phyloP scores from a whole-genome alignment of 1,139 yeast species.

The Saccharomyces hybrid region DNA sequence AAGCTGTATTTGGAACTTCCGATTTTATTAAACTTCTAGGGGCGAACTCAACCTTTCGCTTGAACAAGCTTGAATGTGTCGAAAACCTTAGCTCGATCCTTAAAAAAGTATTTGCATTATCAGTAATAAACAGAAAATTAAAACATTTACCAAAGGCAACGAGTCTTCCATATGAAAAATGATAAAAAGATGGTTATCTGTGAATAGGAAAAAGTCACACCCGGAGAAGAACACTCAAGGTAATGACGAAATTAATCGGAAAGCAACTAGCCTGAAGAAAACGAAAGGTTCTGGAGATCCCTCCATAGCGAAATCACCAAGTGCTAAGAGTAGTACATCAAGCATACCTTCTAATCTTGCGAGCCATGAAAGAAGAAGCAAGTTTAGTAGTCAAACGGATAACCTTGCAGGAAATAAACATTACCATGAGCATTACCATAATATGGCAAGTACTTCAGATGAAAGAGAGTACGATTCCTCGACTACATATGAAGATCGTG shows the following conservation, averaged over 20 bases:
- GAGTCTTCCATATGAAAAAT: slow-evolving; percentile 2
- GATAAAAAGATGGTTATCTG: slow-evolving; percentile 14
- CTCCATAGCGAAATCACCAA: not conserved
- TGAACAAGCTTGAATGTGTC: not conserved
- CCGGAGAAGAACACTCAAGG: not conserved
- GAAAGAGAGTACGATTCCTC: not conserved
- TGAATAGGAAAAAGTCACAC: slow-evolving; percentile 5
- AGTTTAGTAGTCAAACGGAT: not conserved
- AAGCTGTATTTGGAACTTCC: not conserved
- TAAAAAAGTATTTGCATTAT: not conserved
- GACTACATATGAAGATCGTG: not conserved
- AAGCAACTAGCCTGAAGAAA: not conserved
- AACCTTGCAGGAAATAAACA: not conserved
- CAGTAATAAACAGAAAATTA: not conserved
- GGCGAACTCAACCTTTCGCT: not conserved
- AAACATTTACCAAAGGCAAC: not conserved
- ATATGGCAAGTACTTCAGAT: not conserved
- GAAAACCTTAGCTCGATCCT: not conserved
- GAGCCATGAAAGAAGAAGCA: not conserved
- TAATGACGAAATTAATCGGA: not conserved
- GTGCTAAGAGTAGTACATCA: not conserved
- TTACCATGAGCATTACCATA: not conserved
- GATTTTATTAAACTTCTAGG: not conserved
- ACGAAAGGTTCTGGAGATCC: not conserved
- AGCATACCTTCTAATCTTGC: not conserved